phyloP scores from a whole-genome alignment of 2,329 filamentous ascomycete genomes.

The Colletotrichum simmondsii region DNA sequence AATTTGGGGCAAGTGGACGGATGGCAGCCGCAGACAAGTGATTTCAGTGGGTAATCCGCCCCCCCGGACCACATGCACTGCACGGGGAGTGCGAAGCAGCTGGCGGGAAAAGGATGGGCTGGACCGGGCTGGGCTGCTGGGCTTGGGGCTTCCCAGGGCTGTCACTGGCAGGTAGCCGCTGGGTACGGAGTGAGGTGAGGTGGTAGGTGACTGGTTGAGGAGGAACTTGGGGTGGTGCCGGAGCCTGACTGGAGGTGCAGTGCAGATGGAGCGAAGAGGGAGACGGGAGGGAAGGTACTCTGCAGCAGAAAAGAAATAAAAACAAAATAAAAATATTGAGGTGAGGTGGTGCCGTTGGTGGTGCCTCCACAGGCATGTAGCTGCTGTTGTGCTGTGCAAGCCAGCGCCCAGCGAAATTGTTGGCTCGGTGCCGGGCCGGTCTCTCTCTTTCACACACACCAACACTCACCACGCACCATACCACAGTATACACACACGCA shows the following conservation, averaged over 20 bases:
- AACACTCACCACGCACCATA: too few species aligned
- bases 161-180: constrained; percentile 22
- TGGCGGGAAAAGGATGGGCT: constrained; percentile 24
- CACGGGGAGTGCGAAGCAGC: constrained; percentile 26
- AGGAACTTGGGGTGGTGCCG: constrained; percentile 12
- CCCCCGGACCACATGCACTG: constrained; percentile 33
- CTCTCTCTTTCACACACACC: background rate
- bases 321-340: background rate
- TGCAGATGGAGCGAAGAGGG: constrained; percentile 22
- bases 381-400: background rate
- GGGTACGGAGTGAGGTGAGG: background rate
- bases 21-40: constrained; percentile 32
- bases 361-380: background rate
- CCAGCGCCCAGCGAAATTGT: background rate
- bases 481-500: background rate
- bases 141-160: constrained; percentile 8
- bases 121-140: constrained; percentile 30
- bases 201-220: too few species aligned
- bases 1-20: constrained; percentile 33
- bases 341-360: background rate
- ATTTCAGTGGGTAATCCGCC: constrained; percentile 30
- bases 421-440: constrained; percentile 31
- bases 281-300: background rate
- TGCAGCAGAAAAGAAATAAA: background rate
- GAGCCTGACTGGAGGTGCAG: constrained; percentile 10